phyloP scores from a whole-genome alignment of 768 basidiomycete genomes.

The Suillus hirtellus region DNA sequence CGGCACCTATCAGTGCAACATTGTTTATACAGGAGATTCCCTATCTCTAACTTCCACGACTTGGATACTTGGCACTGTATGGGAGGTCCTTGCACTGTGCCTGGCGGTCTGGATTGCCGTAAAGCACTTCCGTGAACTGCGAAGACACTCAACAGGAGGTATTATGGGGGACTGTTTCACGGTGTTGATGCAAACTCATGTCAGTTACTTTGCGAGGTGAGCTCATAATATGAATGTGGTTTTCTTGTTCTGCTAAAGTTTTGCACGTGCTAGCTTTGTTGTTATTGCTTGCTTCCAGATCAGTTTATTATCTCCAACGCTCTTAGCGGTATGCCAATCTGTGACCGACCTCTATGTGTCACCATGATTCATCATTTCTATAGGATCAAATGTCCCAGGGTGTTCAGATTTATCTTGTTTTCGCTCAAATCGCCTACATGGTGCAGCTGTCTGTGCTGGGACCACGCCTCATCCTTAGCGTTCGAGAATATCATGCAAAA shows the following conservation, averaged over 20 bases:
- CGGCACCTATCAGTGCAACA: neutral
- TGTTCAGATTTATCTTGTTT: neutral
- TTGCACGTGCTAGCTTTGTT: neutral
- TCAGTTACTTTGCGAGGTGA: neutral
- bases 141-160: neutral
- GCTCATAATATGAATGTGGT: neutral
- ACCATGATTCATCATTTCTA: neutral
- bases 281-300: neutral
- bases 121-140: neutral
- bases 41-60: neutral
- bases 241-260: neutral
- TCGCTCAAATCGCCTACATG: fast-evolving
- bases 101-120: neutral
- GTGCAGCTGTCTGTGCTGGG: neutral
- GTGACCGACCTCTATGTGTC: neutral
- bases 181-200: neutral
- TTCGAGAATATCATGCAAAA: neutral
- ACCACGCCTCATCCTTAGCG: neutral
- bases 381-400: neutral
- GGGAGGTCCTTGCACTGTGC: neutral
- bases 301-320: neutral
- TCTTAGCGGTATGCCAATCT: neutral
- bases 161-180: neutral
- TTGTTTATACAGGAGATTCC: neutral
- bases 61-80: neutral